Evolutionary conservation across 805 yeast genomes (phyloP), one percentile per base, ranked within the genome.

Genomic region (Naumovozyma baii): DNA sequence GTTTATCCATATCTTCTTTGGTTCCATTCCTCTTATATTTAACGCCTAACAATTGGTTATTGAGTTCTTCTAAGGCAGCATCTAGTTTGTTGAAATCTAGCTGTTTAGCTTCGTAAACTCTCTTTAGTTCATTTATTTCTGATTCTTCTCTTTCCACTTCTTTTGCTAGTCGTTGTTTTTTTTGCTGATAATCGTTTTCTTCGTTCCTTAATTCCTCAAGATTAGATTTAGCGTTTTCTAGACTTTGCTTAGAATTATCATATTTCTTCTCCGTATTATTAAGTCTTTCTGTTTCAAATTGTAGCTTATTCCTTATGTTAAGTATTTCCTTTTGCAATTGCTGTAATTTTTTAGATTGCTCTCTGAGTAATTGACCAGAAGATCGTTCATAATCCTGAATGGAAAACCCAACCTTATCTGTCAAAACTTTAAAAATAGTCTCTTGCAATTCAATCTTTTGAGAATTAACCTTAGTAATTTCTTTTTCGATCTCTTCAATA

Each of bases 311-410:
- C 26, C 76, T 68, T 32, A 84, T 59, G 5, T 75, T 70, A 13
- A 79, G 61, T 14, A 81, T 71, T 40, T 83, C 82, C 43, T 76
- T 77, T 31, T 74, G 64, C 42, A 73, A 73, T 45, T 76, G 76
- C 1, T 82, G 68, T 34, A 78, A 66, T 52, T 81, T 85, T 43
- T 74, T 76, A 1, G 78, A 67, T 38, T 75, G 74, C 25, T 68
- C 67, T 52, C 83, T 67, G 37, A 73, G 52, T 3, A 72, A 60
- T 3, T 74, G 64, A 4, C 90, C 88, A 39, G 80, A 83, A 10
- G 74, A 66, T 33, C 64, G 66, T 55, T 87, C 96, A 55, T 82
- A 87, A 26, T 80, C 86, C 35, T 70, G 66, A 31, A 86, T 75
- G 5, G 62, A 55, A 49, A 85, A 75, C 0, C 76, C 76, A 38